Evolutionary conservation across 208 protist species (phyloP), one percentile per base, ranked within the genome.

Genomic region (Leishmania guyanensis): DNA sequence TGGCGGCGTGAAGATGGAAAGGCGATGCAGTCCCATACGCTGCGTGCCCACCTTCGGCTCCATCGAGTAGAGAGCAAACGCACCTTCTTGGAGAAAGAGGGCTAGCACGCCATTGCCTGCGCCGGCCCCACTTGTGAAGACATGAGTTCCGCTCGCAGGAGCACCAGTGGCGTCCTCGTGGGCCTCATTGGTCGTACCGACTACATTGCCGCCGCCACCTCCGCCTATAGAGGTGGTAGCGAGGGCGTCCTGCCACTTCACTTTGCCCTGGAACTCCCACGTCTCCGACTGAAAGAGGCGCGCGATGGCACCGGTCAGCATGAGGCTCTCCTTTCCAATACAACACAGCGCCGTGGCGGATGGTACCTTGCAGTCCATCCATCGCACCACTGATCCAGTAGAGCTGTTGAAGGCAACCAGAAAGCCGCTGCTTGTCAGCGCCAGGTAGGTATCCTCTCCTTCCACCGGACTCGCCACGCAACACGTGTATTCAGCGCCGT

Each of bases 351-450:
- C 77, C 3, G 83, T 84, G 3, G 89, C 91, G 33, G 84, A 75
- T 16, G 85, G 89, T 48, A 96, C 88, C 86, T 95, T 96, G 84
- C 92, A 94, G 81, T 97, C 92, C 94, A 97, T 97, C 93, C 94
- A 97, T n/a, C 90, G 90, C 56, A 92, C 60, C 29, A 94, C 86
- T 0, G 89, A 82, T 8, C 94, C 92, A 33, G 82, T 94, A 16
- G 78, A 62, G n/a, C 70, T 53, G 82, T 94, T 88, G 72, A 95
- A 90, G 17, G 88, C 86, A 16, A 97, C 91, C 20, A 97, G 77
- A 79, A 88, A 91, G 54, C 94, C 94, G 6, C 29, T 78, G 20
- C 77, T 80, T 1, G 94, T 95, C 17, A 97, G 88, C 14, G 86
- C 92, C 5, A 91, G 46, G 64, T 92, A 91, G 5, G 76, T 80